Conservation (phyloP, 129 eudicot species). For the Dittrichia graveolens region DNA sequence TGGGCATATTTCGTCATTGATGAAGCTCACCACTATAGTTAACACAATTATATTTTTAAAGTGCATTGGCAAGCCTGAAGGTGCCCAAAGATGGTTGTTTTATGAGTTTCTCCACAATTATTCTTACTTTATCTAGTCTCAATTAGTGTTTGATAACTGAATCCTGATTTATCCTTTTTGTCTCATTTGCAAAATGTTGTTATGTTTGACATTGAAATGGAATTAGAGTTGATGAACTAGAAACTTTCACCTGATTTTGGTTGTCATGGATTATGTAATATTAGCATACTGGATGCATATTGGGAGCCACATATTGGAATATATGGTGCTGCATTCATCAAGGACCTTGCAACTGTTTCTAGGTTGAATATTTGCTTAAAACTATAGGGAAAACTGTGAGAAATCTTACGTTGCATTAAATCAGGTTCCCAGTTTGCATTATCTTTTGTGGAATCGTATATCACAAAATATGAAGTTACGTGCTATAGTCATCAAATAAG, state of each 20-base stretch:
- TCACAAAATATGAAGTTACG: not conserved
- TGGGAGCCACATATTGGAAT: not conserved
- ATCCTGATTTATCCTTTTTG: not conserved
- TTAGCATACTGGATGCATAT: not conserved
- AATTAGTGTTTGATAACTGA: not conserved
- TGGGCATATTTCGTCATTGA: no score
- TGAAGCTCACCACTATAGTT: conserved; percentile 3
- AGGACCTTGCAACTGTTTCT: no score
- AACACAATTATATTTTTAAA: not conserved
- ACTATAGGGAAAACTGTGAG: not conserved
- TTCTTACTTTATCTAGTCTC: not conserved
- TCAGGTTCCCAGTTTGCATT: not conserved
- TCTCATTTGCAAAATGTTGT: not conserved
- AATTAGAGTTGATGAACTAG: no score
- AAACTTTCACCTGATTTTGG: no score
- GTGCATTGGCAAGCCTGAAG: not conserved
- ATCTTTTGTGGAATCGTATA: not conserved
- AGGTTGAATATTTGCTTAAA: no score
- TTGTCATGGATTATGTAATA: not conserved
- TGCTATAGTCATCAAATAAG: conserved; percentile 7
- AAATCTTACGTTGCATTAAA: not conserved
- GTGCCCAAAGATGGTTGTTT: not conserved
- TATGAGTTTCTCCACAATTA: not conserved
- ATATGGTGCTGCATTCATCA: not conserved
- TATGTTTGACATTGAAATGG: no score